Evolutionary conservation across 192 early-diverging fungal species (phyloP).

Genomic region (Coemansia sp.): DNA sequence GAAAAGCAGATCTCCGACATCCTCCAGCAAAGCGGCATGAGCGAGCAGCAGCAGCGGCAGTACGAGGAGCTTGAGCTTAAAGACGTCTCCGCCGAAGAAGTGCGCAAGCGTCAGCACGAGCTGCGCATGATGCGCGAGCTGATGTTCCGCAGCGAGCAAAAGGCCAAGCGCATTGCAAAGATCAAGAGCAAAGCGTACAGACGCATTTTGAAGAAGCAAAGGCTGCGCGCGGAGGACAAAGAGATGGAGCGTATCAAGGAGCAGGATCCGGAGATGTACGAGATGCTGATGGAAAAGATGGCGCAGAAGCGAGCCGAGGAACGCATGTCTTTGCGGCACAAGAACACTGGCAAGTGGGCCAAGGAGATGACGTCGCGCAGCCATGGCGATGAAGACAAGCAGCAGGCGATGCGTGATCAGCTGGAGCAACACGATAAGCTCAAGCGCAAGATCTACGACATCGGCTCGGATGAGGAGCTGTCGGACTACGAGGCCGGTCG

Average conservation of each 20-base stretch:
- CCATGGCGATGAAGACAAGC: slow-evolving; percentile 62
- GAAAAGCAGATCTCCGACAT: slow-evolving; percentile 76
- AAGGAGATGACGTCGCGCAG: slow-evolving; percentile 67
- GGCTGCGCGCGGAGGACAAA: slow-evolving; percentile 60
- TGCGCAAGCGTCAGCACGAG: slow-evolving; percentile 71
- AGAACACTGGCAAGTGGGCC: slow-evolving; percentile 97
- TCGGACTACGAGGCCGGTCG: slow-evolving; percentile 47
- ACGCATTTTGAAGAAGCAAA: slow-evolving; percentile 83
- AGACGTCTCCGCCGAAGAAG: slow-evolving; percentile 79
- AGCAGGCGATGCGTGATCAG: slow-evolving; percentile 83
- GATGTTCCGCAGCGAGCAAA: slow-evolving; percentile 90
- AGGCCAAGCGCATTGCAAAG: slow-evolving; percentile 88
- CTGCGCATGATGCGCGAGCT: slow-evolving; percentile 89
- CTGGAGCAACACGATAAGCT: slow-evolving; percentile 74
- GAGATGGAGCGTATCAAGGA: slow-evolving; percentile 66
- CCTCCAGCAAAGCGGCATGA: slow-evolving; percentile 70
- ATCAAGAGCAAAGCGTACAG: slow-evolving; percentile 97
- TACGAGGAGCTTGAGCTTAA: slow-evolving; percentile 86
- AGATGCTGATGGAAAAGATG: slow-evolving; percentile 41
- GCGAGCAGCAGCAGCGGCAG: slow-evolving; percentile 74
- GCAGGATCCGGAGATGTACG: slow-evolving; percentile 65
- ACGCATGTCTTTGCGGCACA: slow-evolving; percentile 90
- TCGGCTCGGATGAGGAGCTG: slow-evolving; percentile 60
- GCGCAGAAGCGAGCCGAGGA: slow-evolving; percentile 72
- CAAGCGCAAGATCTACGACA: slow-evolving; percentile 77